phyloP scores from a whole-genome alignment of 1,284 basidiomycete species.

The Ustilago xerochloae region DNA sequence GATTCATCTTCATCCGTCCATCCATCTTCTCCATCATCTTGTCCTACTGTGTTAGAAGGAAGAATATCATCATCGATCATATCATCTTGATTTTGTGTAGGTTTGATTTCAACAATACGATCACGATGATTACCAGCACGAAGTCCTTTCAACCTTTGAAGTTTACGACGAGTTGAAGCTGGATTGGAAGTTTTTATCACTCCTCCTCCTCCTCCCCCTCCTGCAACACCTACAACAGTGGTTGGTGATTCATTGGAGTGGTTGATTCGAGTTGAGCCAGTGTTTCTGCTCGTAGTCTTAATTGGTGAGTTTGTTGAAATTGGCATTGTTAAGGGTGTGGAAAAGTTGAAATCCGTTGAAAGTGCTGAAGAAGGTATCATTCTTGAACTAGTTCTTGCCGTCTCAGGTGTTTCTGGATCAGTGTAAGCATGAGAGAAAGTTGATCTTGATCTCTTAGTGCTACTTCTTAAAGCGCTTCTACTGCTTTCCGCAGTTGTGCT shows the following conservation, averaged over 20 bases:
- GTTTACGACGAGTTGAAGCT: constrained; percentile 10
- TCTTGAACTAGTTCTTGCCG: no score
- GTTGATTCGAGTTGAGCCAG: background rate
- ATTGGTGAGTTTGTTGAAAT: background rate
- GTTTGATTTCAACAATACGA: constrained; percentile 23
- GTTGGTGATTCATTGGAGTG: background rate
- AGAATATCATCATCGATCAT: constrained; percentile 12
- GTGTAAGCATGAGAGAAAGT: background rate
- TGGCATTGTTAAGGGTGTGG: constrained; percentile 8
- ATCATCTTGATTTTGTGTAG: background rate
- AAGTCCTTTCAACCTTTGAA: constrained; percentile 29
- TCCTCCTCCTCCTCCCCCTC: background rate
- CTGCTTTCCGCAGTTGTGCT: background rate
- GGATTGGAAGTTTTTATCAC: constrained; percentile 37
- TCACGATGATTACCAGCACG: constrained; percentile 20
- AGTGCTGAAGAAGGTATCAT: background rate
- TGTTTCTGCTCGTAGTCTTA: background rate
- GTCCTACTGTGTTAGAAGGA: no score
- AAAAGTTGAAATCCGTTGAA: constrained; percentile 15
- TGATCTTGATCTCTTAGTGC: background rate
- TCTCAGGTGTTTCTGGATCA: background rate
- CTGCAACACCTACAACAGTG: no score
- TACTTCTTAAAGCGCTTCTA: background rate
- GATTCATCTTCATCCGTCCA: constrained; percentile 42
- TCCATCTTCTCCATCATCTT: constrained; percentile 15